Percentiles rank a stretch among this genome's conserved stretches.
phyloP scores from a whole-genome alignment of 2,329 filamentous ascomycete genomes.

The Phialophora macrospora region DNA sequence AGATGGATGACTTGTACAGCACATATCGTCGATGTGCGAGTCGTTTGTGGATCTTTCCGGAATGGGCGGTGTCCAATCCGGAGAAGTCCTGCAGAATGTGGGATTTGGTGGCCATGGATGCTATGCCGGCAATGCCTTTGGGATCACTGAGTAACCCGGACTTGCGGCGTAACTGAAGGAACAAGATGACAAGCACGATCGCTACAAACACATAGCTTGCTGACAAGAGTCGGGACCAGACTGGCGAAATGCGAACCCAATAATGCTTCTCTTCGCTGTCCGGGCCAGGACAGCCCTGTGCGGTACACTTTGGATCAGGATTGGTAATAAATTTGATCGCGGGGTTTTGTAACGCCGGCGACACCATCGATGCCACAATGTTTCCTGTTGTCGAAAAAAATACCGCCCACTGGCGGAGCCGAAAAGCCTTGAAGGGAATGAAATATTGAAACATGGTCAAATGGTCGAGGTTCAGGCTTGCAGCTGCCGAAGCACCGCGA shows the following conservation, averaged over 20 bases:
- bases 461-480: constrained; percentile 56
- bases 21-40: constrained; percentile 54
- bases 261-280: constrained; percentile 37
- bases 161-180: constrained; percentile 54
- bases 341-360: constrained; percentile 55
- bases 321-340: constrained; percentile 49
- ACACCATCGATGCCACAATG: constrained; percentile 52
- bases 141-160: constrained; percentile 56
- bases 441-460: constrained; percentile 55
- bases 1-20: constrained; percentile 57
- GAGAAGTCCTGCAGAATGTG: constrained; percentile 57
- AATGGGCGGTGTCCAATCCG: constrained; percentile 51
- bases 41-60: constrained; percentile 53
- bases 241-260: constrained; percentile 50
- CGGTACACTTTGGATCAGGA: constrained; percentile 42
- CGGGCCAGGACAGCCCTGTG: constrained; percentile 17
- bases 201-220: constrained; percentile 49
- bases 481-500: constrained; percentile 42
- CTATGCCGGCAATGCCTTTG: constrained; percentile 57
- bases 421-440: constrained; percentile 52
- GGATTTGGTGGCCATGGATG: constrained; percentile 56
- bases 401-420: constrained; percentile 55
- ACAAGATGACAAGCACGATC: constrained; percentile 48
- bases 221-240: constrained; percentile 54
- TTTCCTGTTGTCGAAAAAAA: constrained; percentile 53